Conservation (phyloP, 148 eudicot genomes). For the Vaccinium darrowii region DNA sequence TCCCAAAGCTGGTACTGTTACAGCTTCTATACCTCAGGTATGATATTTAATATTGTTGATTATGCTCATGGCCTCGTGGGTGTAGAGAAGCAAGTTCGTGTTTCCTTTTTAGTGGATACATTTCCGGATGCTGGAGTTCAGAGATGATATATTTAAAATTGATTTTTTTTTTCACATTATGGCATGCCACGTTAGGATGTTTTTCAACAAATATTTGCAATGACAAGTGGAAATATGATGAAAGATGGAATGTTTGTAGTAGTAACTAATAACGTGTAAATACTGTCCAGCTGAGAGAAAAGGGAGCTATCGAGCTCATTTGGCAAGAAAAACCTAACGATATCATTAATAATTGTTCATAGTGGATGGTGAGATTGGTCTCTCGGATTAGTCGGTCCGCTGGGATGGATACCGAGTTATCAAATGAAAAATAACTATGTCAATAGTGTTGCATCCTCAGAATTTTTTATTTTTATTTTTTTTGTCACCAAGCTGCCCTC, state of each 20-base stretch:
- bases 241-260: not conserved
- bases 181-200: not conserved
- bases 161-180: not conserved
- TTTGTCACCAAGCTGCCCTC: not conserved
- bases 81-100: not conserved
- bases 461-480: too few species aligned
- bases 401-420: not conserved
- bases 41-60: not conserved
- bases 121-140: not conserved
- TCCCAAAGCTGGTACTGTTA: slow-evolving; percentile 97
- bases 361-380: not conserved
- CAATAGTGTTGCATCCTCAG: not conserved
- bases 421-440: not conserved
- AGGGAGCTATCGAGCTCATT: not conserved
- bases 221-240: not conserved
- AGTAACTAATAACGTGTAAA: not conserved
- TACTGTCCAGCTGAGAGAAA: not conserved
- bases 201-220: not conserved
- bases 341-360: not conserved
- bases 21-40: slow-evolving; percentile 93
- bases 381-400: not conserved
- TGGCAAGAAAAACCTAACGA: not conserved
- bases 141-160: not conserved
- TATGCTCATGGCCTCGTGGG: too few species aligned
- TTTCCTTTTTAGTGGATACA: not conserved